Evolutionary conservation across 2,329 filamentous ascomycete species (phyloP).

Genomic region (Periconia sp.): DNA sequence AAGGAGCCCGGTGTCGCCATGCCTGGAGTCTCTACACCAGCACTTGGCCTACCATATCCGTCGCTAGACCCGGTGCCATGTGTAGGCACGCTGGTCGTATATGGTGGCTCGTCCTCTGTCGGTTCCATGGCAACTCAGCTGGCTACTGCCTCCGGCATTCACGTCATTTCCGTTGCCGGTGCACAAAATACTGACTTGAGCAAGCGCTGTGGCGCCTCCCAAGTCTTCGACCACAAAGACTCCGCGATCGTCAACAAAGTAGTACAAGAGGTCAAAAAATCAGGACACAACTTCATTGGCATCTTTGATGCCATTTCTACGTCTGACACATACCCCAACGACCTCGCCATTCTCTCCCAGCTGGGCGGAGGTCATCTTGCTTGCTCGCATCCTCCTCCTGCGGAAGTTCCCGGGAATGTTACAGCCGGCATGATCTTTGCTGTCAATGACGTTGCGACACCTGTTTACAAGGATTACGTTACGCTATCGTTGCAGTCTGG

Average conservation of each 20-base stretch:
- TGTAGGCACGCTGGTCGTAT: slow-evolving; percentile 48
- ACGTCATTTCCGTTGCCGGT: slow-evolving; percentile 47
- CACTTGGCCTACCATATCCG: slow-evolving; percentile 48
- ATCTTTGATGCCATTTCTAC: slow-evolving; percentile 46
- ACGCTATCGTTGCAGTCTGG: slow-evolving; percentile 29
- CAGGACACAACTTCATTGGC: slow-evolving; percentile 46
- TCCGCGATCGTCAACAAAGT: slow-evolving; percentile 42
- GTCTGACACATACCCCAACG: slow-evolving; percentile 20
- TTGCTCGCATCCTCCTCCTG: slow-evolving; percentile 43
- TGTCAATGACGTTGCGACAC: slow-evolving; percentile 28
- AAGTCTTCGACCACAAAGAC: slow-evolving; percentile 35
- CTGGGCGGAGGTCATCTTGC: slow-evolving; percentile 44
- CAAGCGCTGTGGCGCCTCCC: slow-evolving; percentile 26
- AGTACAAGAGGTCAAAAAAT: slow-evolving; percentile 39
- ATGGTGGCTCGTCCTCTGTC: slow-evolving; percentile 53
- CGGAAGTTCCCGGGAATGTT: slow-evolving; percentile 36
- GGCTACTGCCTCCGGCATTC: slow-evolving; percentile 46
- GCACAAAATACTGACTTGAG: slow-evolving; percentile 26
- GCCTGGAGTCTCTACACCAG: slow-evolving; percentile 27
- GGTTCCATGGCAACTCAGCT: slow-evolving; percentile 52
- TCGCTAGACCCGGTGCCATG: slow-evolving; percentile 29
- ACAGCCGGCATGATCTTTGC: slow-evolving; percentile 37
- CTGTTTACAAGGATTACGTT: slow-evolving; percentile 33
- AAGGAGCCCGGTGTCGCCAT: slow-evolving; percentile 27
- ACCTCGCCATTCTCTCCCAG: slow-evolving; percentile 30